These are phyloP conservation scores for Pulveroboletus sp. DNA, from an alignment of 768 basidiomycete species.

Conservation along the genomic window DNA sequence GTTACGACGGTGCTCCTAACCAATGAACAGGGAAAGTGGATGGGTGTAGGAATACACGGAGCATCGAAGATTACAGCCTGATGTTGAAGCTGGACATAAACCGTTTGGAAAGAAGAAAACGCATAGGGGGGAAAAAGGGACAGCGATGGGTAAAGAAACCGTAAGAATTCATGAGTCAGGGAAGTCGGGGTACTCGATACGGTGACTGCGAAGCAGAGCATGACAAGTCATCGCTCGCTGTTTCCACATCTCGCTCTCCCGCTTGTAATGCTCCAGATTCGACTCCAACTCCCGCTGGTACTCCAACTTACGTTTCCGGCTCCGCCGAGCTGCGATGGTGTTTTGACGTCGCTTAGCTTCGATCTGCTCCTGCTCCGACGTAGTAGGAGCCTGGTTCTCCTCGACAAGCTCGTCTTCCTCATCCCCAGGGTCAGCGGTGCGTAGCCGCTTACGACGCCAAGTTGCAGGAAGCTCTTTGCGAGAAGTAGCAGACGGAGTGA, in stretches of 20 bases:
- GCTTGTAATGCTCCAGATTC: slow-evolving; percentile 45
- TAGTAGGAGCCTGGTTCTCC: slow-evolving; percentile 34
- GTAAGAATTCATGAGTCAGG: slow-evolving; percentile 22
- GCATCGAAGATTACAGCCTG: slow-evolving; percentile 40
- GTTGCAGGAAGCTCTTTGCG: slow-evolving; percentile 73
- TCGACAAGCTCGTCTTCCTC: slow-evolving; percentile 42
- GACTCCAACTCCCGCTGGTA: slow-evolving; percentile 66
- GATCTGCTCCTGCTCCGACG: slow-evolving; percentile 62
- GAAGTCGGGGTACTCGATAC: slow-evolving; percentile 54
- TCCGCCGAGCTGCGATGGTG: slow-evolving; percentile 79
- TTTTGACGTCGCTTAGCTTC: slow-evolving; percentile 80
- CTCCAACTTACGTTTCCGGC: slow-evolving; percentile 68
- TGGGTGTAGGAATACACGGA: slow-evolving; percentile 34
- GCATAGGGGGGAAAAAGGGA: not conserved
- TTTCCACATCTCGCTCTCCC: slow-evolving; percentile 63
- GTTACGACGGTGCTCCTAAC: slow-evolving; percentile 54
- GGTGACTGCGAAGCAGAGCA: slow-evolving; percentile 54
- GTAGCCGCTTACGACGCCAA: slow-evolving; percentile 60
- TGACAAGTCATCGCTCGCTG: slow-evolving; percentile 45
- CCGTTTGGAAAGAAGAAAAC: slow-evolving; percentile 5
- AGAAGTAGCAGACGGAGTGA: slow-evolving; percentile 69
- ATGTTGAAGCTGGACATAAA: not conserved
- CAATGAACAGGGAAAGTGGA: slow-evolving; percentile 24
- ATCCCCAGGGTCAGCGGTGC: slow-evolving; percentile 43
- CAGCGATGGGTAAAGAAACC: slow-evolving; percentile 7